These are phyloP conservation scores for Suhomyces pyralidae DNA, from an alignment of 805 yeast genomes.

Conservation along the genomic window DNA sequence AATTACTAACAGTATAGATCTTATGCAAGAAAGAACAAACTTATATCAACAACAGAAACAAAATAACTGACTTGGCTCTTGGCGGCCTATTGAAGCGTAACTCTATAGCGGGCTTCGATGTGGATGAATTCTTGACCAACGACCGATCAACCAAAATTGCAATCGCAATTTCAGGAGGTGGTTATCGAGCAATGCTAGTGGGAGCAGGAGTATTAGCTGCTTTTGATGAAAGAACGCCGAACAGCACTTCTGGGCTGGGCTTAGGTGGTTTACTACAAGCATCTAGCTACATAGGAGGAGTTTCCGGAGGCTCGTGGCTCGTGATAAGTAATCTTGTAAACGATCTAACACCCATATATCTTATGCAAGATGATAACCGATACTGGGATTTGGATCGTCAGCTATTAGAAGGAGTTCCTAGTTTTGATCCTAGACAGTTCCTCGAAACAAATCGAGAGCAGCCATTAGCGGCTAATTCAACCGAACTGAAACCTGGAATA, in stretches of 20 bases:
- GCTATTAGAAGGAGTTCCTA: slow-evolving; percentile 56
- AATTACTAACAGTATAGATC: slow-evolving; percentile 11
- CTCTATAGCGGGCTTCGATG: slow-evolving; percentile 32
- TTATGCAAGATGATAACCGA: slow-evolving; percentile 19
- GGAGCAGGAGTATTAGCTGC: slow-evolving; percentile 58
- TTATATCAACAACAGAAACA: slow-evolving; percentile 29
- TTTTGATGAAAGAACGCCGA: slow-evolving; percentile 44
- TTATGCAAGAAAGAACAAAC: slow-evolving; percentile 18
- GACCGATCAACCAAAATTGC: slow-evolving; percentile 28
- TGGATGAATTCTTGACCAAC: slow-evolving; percentile 14
- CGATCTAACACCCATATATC: slow-evolving; percentile 25
- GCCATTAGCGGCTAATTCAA: not conserved
- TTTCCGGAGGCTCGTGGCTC: slow-evolving; percentile 75
- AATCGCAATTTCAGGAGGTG: slow-evolving; percentile 49
- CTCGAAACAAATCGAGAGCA: not conserved
- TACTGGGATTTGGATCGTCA: slow-evolving; percentile 47
- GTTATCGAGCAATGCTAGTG: slow-evolving; percentile 57
- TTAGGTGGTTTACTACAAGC: slow-evolving; percentile 55
- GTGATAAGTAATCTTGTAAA: slow-evolving; percentile 44
- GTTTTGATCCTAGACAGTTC: slow-evolving; percentile 34
- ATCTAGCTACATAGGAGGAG: slow-evolving; percentile 56
- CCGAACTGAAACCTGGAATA: not conserved
- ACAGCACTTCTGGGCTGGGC: slow-evolving; percentile 11
- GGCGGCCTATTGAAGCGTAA: slow-evolving; percentile 25
- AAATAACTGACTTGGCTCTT: slow-evolving; percentile 27